Base-by-base conservation (phyloP, 345 rosid genomes). In the Gossypium thurberi region DNA sequence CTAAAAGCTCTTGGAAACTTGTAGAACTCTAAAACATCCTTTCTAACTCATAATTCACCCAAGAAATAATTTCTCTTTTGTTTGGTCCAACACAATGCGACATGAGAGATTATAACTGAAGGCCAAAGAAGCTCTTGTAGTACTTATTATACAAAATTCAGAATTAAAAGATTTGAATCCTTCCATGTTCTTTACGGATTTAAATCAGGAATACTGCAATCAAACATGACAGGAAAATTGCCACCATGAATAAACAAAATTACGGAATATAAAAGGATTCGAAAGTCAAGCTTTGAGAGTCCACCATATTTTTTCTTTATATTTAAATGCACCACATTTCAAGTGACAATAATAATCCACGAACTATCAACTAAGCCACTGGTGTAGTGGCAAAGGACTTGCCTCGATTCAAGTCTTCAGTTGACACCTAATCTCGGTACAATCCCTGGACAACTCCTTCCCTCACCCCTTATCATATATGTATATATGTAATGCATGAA, bases 21-120 rank as follows among this genome's bases (percentile, higher is more conserved):
- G 77, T 65, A 82, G 75, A 78, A 71, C 25, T 78, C 76, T 72
- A 69, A 70, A 79, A 59, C 20, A 70, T 47, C 40, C n/a, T 71
- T 40, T 72, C 69, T 64, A 80, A 47, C 26, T 48, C 18, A 76
- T 21, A n/a, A 66, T 20, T 14, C 77, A 68, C 69, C 68, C 70
- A 70, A 59, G 23, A 63, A 46, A 58, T 40, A 75, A 43, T 4
- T 42, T 56, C 25, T 43, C 37, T 23, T 33, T 26, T 37, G 23
- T 26, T 62, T 47, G 66, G 8, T 40, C 52, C 37, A 12, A 74
- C 4, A 40, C 21, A 13, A 33, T 33, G 40, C 7, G 7, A 33
- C 64, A 56, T 21, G n/a, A 55, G 65, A 25, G 1, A 58, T 52
- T 17, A 55, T 11, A 40, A n/a, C n/a, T 15, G 10, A 59, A 21